phyloP scores from a whole-genome alignment of 306 rosid genomes.

The Albizia julibrissin region DNA sequence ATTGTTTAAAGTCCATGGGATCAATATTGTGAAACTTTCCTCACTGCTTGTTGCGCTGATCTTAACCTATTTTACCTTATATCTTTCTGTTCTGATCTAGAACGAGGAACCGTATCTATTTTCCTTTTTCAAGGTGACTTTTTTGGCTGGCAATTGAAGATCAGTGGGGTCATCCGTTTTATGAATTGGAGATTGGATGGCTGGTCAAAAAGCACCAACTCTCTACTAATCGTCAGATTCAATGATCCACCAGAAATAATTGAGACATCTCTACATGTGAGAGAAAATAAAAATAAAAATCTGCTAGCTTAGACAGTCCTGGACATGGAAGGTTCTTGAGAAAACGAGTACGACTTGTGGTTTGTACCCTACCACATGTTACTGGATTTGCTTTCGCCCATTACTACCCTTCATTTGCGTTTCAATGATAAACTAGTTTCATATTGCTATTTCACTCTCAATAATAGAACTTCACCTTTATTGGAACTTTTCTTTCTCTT shows the following conservation, averaged over 20 bases:
- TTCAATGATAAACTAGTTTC: background rate
- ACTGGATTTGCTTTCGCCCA: background rate
- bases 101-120: background rate
- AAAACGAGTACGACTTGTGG: background rate
- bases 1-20: background rate
- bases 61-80: background rate
- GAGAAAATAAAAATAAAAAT: background rate
- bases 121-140: background rate
- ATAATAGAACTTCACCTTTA: background rate
- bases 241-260: conserved; percentile 27
- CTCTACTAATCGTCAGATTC: conserved; percentile 30
- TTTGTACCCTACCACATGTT: conserved; percentile 21
- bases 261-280: background rate
- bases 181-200: background rate
- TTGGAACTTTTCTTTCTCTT: background rate
- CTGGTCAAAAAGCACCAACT: conserved; percentile 34
- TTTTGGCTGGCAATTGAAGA: conserved; percentile 1
- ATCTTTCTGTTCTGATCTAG: background rate
- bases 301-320: conserved; percentile 1
- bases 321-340: conserved; percentile 14
- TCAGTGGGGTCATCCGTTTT: conserved; percentile 15
- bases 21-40: background rate
- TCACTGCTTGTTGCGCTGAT: background rate
- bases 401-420: conserved; percentile 8
- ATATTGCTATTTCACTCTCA: background rate